Conservation (phyloP, 2,329 filamentous ascomycete species). For the Ophiocordyceps sinensis region DNA sequence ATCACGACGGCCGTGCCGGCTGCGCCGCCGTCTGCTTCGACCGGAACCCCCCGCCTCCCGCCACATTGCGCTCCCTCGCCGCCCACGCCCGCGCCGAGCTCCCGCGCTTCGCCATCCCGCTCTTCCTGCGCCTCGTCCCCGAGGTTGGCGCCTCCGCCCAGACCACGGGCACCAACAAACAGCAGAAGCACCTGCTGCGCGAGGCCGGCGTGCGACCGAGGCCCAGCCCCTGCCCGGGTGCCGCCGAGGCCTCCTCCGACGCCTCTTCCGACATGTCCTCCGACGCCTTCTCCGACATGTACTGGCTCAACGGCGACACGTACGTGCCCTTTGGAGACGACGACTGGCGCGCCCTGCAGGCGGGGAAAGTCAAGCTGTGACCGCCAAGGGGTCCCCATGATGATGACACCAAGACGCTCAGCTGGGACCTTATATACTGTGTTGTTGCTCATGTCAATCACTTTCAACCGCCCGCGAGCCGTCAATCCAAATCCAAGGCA, state of each 20-base stretch:
- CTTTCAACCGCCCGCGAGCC: too few relatives aligned
- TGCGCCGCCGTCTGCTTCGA: conserved; percentile 58
- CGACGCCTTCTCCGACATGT: too few relatives aligned
- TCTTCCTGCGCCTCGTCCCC: conserved; percentile 58
- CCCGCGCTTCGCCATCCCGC: conserved; percentile 60
- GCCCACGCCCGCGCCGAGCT: conserved; percentile 40
- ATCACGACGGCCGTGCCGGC: conserved; percentile 72
- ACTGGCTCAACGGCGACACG: conserved; percentile 48
- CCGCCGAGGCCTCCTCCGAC: too few relatives aligned
- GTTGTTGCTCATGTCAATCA: too few relatives aligned
- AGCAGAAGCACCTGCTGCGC: conserved; percentile 65
- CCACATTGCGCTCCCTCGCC: conserved; percentile 44
- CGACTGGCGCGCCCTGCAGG: conserved; percentile 56
- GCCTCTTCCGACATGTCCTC: too few relatives aligned
- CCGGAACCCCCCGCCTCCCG: conserved; percentile 24
- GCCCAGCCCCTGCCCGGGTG: background rate
- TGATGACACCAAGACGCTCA: too few relatives aligned
- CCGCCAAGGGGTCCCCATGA: too few relatives aligned
- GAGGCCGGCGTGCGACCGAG: conserved; percentile 57
- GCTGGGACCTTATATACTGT: too few relatives aligned
- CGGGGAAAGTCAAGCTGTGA: conserved; percentile 56
- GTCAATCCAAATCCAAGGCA: too few relatives aligned
- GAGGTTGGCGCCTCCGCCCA: conserved; percentile 40
- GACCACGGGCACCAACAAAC: conserved; percentile 75
- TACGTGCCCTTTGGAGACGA: conserved; percentile 53